These are phyloP conservation scores for Nothophaeocryptopus gaeumannii DNA, from an alignment of 2,329 filamentous ascomycete species.

Conservation along the genomic window DNA sequence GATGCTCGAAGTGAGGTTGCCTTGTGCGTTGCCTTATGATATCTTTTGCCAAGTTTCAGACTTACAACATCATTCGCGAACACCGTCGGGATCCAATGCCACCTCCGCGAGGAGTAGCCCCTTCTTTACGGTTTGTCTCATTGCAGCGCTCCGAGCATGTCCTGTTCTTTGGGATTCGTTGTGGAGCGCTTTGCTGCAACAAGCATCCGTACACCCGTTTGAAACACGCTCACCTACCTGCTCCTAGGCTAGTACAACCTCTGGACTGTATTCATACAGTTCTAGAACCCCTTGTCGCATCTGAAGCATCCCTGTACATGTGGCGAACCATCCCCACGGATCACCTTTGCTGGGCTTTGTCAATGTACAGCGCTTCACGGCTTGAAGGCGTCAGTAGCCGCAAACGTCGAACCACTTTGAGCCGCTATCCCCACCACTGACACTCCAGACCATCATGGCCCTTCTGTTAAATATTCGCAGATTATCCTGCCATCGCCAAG, in stretches of 20 bases:
- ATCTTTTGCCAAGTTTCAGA: not conserved
- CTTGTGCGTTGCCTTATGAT: conserved; percentile 10
- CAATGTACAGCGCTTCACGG: not conserved
- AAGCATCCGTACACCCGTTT: no score
- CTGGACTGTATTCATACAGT: not conserved
- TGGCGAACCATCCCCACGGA: conserved; percentile 2
- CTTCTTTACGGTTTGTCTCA: not conserved
- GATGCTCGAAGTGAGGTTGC: conserved; percentile 4
- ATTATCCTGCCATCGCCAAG: not conserved
- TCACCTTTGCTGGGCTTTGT: conserved; percentile 8
- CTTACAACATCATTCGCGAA: no score
- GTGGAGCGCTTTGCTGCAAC: no score
- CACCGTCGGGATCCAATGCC: no score
- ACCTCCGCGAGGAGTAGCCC: no score
- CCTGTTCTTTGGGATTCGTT: not conserved
- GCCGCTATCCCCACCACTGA: not conserved
- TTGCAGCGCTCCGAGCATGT: conserved; percentile 9
- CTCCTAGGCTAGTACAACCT: no score
- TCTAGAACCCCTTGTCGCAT: conserved; percentile 4
- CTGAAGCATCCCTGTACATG: conserved; percentile 7
- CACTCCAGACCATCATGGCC: conserved; percentile 4
- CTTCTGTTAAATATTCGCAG: conserved; percentile 5
- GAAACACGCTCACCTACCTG: no score
- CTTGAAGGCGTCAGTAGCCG: not conserved
- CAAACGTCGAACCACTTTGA: conserved; percentile 13